Conservation (phyloP, 176 grass and related monocot species). For the Musa troglodytarum region DNA sequence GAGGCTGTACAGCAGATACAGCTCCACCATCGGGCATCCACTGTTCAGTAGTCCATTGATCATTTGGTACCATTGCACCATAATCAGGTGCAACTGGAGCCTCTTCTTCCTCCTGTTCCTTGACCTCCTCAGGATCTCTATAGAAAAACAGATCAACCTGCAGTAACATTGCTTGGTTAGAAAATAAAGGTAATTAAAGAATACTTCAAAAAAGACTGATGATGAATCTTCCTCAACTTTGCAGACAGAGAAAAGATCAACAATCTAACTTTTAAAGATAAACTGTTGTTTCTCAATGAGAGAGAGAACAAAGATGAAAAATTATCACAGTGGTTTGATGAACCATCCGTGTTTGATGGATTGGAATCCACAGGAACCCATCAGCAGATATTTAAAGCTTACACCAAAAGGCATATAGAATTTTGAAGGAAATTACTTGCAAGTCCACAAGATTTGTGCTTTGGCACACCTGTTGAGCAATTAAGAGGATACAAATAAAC, state of each 20-base stretch:
- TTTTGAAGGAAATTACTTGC: too few species aligned
- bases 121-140: constrained; percentile 10
- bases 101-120: constrained; percentile 13
- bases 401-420: too few species aligned
- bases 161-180: background rate
- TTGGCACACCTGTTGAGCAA: too few species aligned
- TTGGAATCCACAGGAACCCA: too few species aligned
- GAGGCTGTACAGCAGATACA: background rate
- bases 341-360: too few species aligned
- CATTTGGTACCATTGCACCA: constrained; percentile 14
- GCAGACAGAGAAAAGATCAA: background rate
- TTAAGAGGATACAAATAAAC: too few species aligned
- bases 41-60: constrained; percentile 11
- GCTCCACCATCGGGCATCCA: background rate
- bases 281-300: background rate
- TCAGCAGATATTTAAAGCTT: too few species aligned
- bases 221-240: too few species aligned
- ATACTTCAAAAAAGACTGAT: background rate
- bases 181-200: background rate
- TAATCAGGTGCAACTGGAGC: constrained; percentile 11
- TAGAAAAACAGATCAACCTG: constrained; percentile 19
- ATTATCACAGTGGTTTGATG: too few species aligned
- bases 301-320: background rate
- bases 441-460: too few species aligned
- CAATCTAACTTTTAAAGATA: background rate